Percentiles rank a stretch among this genome's conserved stretches.
Evolutionary conservation across 495 filamentous ascomycete genomes (phyloP).

Genomic region (Penicillium diatomitis): DNA sequence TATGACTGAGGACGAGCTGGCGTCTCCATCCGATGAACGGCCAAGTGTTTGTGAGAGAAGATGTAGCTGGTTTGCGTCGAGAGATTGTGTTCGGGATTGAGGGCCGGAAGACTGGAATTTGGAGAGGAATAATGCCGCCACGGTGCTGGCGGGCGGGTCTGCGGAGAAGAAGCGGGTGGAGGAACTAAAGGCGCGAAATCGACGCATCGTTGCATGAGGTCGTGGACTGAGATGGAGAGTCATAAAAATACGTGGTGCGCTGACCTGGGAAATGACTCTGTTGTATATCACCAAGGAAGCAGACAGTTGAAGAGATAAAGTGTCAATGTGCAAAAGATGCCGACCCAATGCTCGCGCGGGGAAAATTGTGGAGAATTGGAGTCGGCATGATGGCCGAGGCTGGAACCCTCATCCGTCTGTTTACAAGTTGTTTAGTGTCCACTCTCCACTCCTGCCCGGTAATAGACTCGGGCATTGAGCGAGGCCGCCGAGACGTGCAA

Average conservation of each 20-base stretch:
- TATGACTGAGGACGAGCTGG: conserved; percentile 20
- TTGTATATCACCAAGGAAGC: too few species aligned
- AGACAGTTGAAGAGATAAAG: too few species aligned
- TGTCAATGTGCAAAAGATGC: too few species aligned
- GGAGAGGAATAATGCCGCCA: conserved; percentile 36
- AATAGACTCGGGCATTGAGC: too few species aligned
- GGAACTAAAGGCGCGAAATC: not conserved
- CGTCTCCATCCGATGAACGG: conserved; percentile 29
- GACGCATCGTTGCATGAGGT: not conserved
- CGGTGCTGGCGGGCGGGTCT: conserved; percentile 16
- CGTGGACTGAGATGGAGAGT: not conserved
- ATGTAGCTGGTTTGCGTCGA: conserved; percentile 51
- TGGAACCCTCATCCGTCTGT: not conserved
- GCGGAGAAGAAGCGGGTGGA: conserved; percentile 8
- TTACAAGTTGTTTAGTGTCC: too few species aligned
- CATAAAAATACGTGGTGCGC: too few species aligned
- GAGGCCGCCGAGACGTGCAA: too few species aligned
- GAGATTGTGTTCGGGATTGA: conserved; percentile 35
- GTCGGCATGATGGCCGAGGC: conserved; percentile 2
- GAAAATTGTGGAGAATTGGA: not conserved
- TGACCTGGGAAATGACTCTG: not conserved
- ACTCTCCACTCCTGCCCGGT: too few species aligned
- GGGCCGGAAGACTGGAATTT: conserved; percentile 35
- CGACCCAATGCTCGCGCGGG: not conserved
- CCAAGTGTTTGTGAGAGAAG: conserved; percentile 46